phyloP scores from a whole-genome alignment of 306 rosid species.

The Amphicarpaea edgeworthii region DNA sequence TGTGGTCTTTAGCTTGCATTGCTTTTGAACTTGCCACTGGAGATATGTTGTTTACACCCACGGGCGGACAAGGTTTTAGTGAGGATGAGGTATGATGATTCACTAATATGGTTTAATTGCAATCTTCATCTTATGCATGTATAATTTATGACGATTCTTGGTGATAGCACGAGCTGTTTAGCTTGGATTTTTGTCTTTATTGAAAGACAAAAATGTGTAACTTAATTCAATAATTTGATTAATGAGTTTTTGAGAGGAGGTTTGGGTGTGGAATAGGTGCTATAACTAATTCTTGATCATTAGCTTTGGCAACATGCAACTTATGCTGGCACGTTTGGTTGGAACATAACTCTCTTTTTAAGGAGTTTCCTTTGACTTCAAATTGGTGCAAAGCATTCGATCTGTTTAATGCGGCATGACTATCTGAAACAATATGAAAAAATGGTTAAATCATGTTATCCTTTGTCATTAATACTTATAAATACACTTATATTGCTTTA shows the following conservation, averaged over 20 bases:
- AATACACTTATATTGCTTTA: background rate
- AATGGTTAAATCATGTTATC: conserved; percentile 16
- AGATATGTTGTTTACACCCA: conserved; percentile 93
- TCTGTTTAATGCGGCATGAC: background rate
- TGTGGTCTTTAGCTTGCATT: conserved; percentile 97
- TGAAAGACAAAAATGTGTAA: background rate
- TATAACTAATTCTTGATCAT: background rate
- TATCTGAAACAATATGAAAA: conserved; percentile 3
- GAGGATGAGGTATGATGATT: conserved; percentile 89
- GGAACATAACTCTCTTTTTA: no score
- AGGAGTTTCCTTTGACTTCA: no score
- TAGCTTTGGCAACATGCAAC: background rate
- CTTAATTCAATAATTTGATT: conserved; percentile 2
- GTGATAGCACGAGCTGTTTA: conserved; percentile 6
- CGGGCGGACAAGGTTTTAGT: conserved; percentile 76
- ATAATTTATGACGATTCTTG: conserved; percentile 20
- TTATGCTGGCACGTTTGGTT: background rate
- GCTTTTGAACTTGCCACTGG: conserved; percentile 98
- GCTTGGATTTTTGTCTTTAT: conserved; percentile 27
- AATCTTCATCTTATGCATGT: conserved; percentile 17
- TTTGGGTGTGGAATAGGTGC: background rate
- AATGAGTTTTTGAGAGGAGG: conserved; percentile 4
- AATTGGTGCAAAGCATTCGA: background rate
- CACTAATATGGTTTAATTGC: conserved; percentile 32
- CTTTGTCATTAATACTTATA: background rate